A percentile compares a stretch with the other conserved stretches of the same genome.
phyloP scores from a whole-genome alignment of 164 flowering plant genomes.

The Vitis amurensis region DNA sequence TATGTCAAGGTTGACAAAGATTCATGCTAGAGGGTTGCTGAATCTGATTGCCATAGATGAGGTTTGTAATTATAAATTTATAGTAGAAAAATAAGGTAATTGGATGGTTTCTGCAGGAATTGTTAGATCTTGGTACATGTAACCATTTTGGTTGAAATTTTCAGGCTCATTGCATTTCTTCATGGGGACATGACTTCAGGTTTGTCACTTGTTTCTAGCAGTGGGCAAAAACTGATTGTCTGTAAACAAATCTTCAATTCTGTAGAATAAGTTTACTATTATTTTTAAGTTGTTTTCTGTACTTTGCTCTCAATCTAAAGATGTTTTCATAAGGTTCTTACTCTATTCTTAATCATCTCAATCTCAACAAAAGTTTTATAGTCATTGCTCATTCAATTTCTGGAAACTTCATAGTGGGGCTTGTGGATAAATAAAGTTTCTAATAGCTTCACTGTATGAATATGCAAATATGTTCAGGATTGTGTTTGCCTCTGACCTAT shows the following conservation, averaged over 20 bases:
- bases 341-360: no score
- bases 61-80: constrained; percentile 38
- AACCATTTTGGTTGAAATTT: constrained; percentile 10
- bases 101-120: not conserved
- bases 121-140: not conserved
- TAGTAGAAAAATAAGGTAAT: not conserved
- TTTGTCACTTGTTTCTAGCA: constrained; percentile 19
- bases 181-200: constrained; percentile 99
- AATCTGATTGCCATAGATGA: constrained; percentile 91
- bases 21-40: constrained; percentile 70
- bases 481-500: no score
- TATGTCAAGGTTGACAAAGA: constrained; percentile 68
- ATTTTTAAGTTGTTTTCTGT: not conserved
- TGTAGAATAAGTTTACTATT: not conserved
- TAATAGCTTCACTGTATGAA: no score
- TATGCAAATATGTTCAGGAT: no score
- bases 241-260: not conserved
- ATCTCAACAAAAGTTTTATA: no score
- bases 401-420: no score
- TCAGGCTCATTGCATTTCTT: constrained; percentile 94
- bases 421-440: no score
- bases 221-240: not conserved
- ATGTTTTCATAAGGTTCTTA: no score
- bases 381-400: no score
- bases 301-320: no score